Evolutionary conservation across 2,329 filamentous ascomycete genomes (phyloP).

Genomic region (Aspergillus fructus): DNA sequence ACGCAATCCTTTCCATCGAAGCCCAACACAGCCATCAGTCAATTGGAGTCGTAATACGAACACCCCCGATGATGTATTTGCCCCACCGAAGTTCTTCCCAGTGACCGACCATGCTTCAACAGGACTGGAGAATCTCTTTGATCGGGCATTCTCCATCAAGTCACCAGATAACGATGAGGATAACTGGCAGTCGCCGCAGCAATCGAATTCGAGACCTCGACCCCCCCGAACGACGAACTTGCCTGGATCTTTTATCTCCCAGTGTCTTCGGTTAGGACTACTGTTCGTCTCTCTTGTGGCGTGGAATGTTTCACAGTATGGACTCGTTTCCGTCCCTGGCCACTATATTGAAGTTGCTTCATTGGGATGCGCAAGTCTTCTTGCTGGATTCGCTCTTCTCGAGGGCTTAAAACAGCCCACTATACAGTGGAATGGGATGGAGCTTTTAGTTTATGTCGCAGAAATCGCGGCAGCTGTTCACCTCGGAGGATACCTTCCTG

Average conservation of each 20-base stretch:
- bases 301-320: slow-evolving; percentile 35
- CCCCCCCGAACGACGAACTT: slow-evolving; percentile 10
- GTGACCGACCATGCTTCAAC: slow-evolving; percentile 43
- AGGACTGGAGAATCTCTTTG: slow-evolving; percentile 48
- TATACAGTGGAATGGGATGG: slow-evolving; percentile 38
- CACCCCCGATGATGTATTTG: slow-evolving; percentile 35
- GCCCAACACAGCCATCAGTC: slow-evolving; percentile 25
- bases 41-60: slow-evolving; percentile 19
- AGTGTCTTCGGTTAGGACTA: slow-evolving; percentile 30
- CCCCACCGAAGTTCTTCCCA: slow-evolving; percentile 48
- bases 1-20: slow-evolving; percentile 39
- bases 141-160: slow-evolving; percentile 43
- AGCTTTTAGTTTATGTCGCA: slow-evolving; percentile 39
- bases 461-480: slow-evolving; percentile 40
- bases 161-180: slow-evolving; percentile 28
- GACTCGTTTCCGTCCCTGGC: slow-evolving; percentile 30
- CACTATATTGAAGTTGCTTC: slow-evolving; percentile 40
- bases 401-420: slow-evolving; percentile 39
- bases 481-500: slow-evolving; percentile 36
- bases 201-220: background rate
- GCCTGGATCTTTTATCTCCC: slow-evolving; percentile 23
- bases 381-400: slow-evolving; percentile 41
- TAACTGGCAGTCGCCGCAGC: slow-evolving; percentile 19
- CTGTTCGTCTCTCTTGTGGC: slow-evolving; percentile 30
- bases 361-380: slow-evolving; percentile 40